Evolutionary conservation across 2,329 filamentous ascomycete species (phyloP).

Genomic region (Pseudogymnoascus sp.): DNA sequence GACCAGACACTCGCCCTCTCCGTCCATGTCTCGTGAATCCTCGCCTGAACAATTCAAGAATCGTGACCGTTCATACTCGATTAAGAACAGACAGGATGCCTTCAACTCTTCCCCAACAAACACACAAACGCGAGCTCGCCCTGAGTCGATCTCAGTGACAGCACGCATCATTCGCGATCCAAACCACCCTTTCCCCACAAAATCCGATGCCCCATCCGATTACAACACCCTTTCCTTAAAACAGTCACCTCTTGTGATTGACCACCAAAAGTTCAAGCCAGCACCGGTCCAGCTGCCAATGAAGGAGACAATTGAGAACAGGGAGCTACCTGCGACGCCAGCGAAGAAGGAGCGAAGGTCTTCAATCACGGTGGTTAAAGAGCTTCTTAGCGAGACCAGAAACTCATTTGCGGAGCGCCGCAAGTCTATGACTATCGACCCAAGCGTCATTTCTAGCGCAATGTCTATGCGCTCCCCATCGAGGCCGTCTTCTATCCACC

Average conservation of each 20-base stretch:
- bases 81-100: conserved; percentile 22
- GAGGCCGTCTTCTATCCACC: conserved; percentile 41
- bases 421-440: conserved; percentile 38
- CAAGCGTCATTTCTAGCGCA: conserved; percentile 19
- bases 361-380: conserved; percentile 48
- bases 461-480: conserved; percentile 33
- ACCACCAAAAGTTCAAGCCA: conserved; percentile 39
- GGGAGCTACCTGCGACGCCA: conserved; percentile 10
- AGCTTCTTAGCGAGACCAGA: conserved; percentile 50
- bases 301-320: conserved; percentile 5
- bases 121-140: conserved; percentile 37
- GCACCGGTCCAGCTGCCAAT: not conserved
- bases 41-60: conserved; percentile 36
- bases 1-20: conserved; percentile 29
- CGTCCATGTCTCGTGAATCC: conserved; percentile 37
- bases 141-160: conserved; percentile 81
- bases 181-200: conserved; percentile 35
- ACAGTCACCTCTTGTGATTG: conserved; percentile 51
- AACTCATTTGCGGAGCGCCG: conserved; percentile 42
- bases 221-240: conserved; percentile 45
- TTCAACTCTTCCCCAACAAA: conserved; percentile 20
- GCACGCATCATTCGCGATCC: conserved; percentile 71
- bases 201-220: conserved; percentile 38
- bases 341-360: conserved; percentile 40
- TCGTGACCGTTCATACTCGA: conserved; percentile 23